Base-by-base conservation (phyloP, 306 rosid genomes). In the Castanospermum australe region DNA sequence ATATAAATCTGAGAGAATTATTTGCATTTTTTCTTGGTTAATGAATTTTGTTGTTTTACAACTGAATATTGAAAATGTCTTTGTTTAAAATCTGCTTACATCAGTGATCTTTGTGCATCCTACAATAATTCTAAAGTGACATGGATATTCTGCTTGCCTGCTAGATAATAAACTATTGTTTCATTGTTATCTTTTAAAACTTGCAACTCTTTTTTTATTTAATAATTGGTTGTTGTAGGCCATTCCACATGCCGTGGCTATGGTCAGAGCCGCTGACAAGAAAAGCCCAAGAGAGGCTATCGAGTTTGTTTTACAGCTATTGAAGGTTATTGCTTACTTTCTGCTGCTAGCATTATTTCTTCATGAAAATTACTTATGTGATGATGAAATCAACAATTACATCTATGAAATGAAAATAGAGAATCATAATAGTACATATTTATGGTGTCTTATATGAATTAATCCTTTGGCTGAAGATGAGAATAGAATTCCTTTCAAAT, bases 281-380 rank as follows among this genome's bases (percentile, higher is more conserved):
- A 95, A 95, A 85, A 95, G 99, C 84, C 99, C 99, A 63, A 90
- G 94, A 79, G 99, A 95, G 86, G 98, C 99, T 42, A 90, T 93
- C 4, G 99, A 95, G 79, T 95, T 95, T 86, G 89, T 95, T 76
- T 86, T 93, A 87, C 99, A 93, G 77, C 91, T 95, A 45, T 73
- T 95, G 79, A 93, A 95, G 99, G 99, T 93, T 60, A 62, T 87
- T 67, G 74, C 22, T 54, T 60, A 55, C 44, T 67, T 35, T 79
- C 32, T 51, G 48, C 39, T 73, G 24, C 56, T 25, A 66, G 63
- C 22, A 24, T 62, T 38, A 21, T 70, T 47, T 77, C 65, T 52
- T 28, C 12, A 10, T 56, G 28, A 12, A 38, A 63, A 36, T n/a
- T 12, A 21, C 44, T 60, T n/a, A 4, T 8, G 17, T 32, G 55